Evolutionary conservation across 257 asterid genomes (phyloP).

Genomic region (Solanum tarapatanum): DNA sequence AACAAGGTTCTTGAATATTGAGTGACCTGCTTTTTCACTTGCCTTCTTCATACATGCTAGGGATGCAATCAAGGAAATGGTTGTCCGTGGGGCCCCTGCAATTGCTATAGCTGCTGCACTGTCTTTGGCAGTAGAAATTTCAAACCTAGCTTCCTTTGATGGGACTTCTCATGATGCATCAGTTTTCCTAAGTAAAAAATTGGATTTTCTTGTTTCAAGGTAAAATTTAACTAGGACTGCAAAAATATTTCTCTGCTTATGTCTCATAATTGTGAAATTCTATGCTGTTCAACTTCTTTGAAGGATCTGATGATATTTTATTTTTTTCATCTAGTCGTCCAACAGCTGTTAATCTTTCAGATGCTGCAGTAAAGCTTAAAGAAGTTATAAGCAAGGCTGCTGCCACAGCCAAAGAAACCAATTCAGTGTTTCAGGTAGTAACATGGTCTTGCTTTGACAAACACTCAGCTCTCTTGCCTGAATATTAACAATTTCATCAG

Average conservation of each 20-base stretch:
- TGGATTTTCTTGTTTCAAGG: conserved; percentile 92
- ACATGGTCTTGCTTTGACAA: neutral
- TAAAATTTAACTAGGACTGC: conserved; percentile 1
- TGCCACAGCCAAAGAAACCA: conserved; percentile 42
- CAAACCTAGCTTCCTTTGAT: conserved; percentile 32
- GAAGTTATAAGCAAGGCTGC: conserved; percentile 40
- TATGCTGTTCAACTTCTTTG: neutral
- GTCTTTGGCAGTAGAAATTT: conserved; percentile 81
- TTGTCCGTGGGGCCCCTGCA: conserved; percentile 99
- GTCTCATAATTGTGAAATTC: neutral
- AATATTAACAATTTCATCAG: neutral
- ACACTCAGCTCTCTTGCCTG: neutral
- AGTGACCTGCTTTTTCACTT: neutral
- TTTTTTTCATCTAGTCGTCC: conserved; percentile 56
- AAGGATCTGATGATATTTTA: neutral
- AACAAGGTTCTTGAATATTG: neutral
- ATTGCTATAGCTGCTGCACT: conserved; percentile 96
- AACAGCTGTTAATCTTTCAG: conserved; percentile 91
- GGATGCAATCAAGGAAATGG: conserved; percentile 90
- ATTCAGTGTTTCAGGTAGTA: conserved; percentile 53
- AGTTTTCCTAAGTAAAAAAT: conserved; percentile 40
- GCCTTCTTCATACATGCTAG: conserved; percentile 18
- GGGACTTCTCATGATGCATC: conserved; percentile 65
- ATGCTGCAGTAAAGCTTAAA: conserved; percentile 77
- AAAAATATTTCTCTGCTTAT: neutral